These are phyloP conservation scores for Penicillium sp. DNA, from an alignment of 2,329 filamentous ascomycete species.

Conservation along the genomic window DNA sequence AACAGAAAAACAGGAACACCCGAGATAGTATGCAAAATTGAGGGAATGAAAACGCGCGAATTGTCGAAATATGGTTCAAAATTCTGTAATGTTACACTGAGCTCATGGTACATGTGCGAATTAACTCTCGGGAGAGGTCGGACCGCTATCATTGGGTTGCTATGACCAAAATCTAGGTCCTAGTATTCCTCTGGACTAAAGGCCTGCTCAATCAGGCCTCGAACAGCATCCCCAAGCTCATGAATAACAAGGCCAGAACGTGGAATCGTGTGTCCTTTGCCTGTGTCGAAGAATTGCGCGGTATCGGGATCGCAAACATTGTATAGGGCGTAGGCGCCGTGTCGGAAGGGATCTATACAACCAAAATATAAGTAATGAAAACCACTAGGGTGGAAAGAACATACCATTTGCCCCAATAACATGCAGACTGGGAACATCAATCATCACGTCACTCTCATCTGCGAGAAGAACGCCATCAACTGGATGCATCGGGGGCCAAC, in stretches of 20 bases:
- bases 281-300: conserved; percentile 63
- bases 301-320: conserved; percentile 62
- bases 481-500: conserved; percentile 44
- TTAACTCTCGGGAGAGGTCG: background rate
- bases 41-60: background rate
- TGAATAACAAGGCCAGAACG: conserved; percentile 32
- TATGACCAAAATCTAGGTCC: background rate
- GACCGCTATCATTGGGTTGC: background rate
- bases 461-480: conserved; percentile 37
- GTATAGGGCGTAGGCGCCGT: conserved; percentile 61
- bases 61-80: background rate
- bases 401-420: conserved; percentile 35
- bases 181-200: background rate
- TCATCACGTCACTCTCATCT: conserved; percentile 40
- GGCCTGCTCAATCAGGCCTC: conserved; percentile 12
- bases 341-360: conserved; percentile 56
- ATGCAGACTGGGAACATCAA: conserved; percentile 46
- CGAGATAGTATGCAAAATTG: background rate
- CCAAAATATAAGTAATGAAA: background rate
- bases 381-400: background rate
- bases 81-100: background rate
- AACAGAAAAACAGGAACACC: background rate
- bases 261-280: conserved; percentile 64
- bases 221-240: conserved; percentile 20
- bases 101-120: background rate